A percentile compares a stretch with the other conserved stretches of the same genome.
Conservation (phyloP, 1,139 yeast genomes). For the Nakaseomyces nivariensis region DNA sequence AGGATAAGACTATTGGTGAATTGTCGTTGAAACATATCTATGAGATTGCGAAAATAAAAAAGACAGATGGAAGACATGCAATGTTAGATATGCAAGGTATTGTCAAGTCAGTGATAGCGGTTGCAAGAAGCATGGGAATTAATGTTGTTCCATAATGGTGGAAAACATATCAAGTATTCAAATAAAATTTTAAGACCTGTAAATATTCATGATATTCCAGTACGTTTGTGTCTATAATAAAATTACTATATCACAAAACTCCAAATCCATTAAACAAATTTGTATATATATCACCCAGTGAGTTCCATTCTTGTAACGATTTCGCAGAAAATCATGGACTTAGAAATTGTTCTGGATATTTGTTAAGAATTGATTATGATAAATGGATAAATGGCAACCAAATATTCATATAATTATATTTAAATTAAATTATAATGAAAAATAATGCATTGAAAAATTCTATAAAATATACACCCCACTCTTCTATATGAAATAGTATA, state of each 20-base stretch:
- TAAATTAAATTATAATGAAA: not conserved
- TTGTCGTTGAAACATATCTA: constrained; percentile 81
- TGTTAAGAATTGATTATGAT: not conserved
- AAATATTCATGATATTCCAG: not conserved
- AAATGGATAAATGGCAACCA: too few species aligned
- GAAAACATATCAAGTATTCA: not conserved
- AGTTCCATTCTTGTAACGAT: too few species aligned
- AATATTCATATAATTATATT: not conserved
- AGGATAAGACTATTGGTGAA: constrained; percentile 48
- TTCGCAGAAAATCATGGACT: too few species aligned
- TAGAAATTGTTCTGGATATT: not conserved
- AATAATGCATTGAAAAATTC: not conserved
- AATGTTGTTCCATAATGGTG: constrained; percentile 51
- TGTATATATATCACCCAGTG: not conserved
- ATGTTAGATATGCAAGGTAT: constrained; percentile 62
- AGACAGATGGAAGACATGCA: constrained; percentile 74
- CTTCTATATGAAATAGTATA: not conserved
- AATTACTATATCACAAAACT: too few species aligned
- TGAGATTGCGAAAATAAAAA: constrained; percentile 90
- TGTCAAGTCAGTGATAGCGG: constrained; percentile 73
- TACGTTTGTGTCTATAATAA: not conserved
- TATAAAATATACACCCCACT: not conserved
- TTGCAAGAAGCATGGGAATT: constrained; percentile 83
- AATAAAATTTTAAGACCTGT: not conserved
- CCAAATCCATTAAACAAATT: not conserved